These are phyloP conservation scores for Knoxia roxburghii DNA, from an alignment of 257 asterid genomes.

Conservation along the genomic window DNA sequence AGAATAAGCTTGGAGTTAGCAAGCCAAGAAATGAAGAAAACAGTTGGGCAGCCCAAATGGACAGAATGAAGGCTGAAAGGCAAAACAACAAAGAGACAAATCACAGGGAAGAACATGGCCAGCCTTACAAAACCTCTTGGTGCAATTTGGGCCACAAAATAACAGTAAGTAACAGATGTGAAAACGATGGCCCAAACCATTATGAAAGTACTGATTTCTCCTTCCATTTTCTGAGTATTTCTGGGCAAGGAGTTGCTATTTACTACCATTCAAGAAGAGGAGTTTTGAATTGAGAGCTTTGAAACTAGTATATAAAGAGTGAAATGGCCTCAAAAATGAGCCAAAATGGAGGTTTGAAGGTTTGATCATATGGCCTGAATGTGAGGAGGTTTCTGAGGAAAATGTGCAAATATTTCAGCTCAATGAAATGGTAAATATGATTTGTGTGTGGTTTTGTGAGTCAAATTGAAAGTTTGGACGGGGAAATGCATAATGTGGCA, in stretches of 20 bases:
- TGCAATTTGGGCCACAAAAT: constrained; percentile 25
- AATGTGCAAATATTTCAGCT: background rate
- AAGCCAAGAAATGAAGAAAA: constrained; percentile 40
- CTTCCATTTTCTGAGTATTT: constrained; percentile 15
- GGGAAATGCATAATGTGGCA: too few relatives aligned
- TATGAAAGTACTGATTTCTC: constrained; percentile 31
- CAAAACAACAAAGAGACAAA: constrained; percentile 21
- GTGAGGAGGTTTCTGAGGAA: background rate
- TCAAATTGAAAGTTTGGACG: too few relatives aligned
- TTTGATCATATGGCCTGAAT: background rate
- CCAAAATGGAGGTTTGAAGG: too few relatives aligned
- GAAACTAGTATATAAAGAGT: too few relatives aligned
- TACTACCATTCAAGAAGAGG: too few relatives aligned
- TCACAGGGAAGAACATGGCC: constrained; percentile 29
- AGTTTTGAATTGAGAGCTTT: too few relatives aligned
- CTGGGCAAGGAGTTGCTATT: too few relatives aligned
- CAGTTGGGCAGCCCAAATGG: constrained; percentile 22
- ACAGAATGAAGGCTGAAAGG: constrained; percentile 31
- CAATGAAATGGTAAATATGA: background rate
- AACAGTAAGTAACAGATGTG: constrained; percentile 37
- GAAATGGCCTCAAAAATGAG: too few relatives aligned
- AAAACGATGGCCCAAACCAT: constrained; percentile 23
- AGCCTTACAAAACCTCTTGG: constrained; percentile 37
- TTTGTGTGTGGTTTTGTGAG: background rate
- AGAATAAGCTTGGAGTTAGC: constrained; percentile 42